phyloP scores from a whole-genome alignment of 805 yeast genomes.

The Candida maesae region DNA sequence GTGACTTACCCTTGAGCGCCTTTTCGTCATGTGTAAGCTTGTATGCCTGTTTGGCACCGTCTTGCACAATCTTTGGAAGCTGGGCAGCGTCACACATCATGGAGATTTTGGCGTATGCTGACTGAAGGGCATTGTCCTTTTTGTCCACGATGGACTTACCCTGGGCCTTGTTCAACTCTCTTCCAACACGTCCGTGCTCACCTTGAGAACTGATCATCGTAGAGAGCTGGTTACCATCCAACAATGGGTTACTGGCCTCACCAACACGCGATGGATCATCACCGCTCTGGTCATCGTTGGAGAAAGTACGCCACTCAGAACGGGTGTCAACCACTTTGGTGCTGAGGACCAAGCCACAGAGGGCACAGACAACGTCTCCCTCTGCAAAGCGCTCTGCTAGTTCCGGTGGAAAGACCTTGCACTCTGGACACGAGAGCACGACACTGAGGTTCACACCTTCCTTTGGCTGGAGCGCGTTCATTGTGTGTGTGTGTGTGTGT shows the following conservation, averaged over 20 bases:
- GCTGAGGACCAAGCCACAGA: slow-evolving; percentile 91
- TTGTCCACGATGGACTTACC: slow-evolving; percentile 79
- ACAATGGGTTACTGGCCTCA: slow-evolving; percentile 88
- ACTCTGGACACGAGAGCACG: slow-evolving; percentile 90
- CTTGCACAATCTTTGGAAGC: slow-evolving; percentile 91
- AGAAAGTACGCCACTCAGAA: slow-evolving; percentile 98
- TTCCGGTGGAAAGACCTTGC: slow-evolving; percentile 94
- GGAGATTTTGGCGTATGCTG: slow-evolving; percentile 86
- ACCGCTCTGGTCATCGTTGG: slow-evolving; percentile 96
- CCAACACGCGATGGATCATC: slow-evolving; percentile 99
- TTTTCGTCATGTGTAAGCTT: slow-evolving; percentile 86
- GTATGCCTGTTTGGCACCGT: slow-evolving; percentile 95
- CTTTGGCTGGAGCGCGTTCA: slow-evolving; percentile 16
- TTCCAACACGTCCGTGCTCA: slow-evolving; percentile 72
- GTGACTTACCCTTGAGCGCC: slow-evolving; percentile 82
- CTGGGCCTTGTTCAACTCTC: slow-evolving; percentile 89
- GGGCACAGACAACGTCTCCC: slow-evolving; percentile 98
- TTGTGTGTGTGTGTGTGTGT: background rate
- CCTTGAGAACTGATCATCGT: slow-evolving; percentile 89
- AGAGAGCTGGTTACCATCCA: slow-evolving; percentile 87
- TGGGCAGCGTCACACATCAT: slow-evolving; percentile 98
- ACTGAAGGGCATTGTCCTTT: slow-evolving; percentile 80
- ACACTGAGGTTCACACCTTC: slow-evolving; percentile 83
- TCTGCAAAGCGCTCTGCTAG: slow-evolving; percentile 92
- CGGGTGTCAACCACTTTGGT: slow-evolving; percentile 91